Evolutionary conservation across 257 asterid species (phyloP), one percentile per base, ranked within the genome.

Genomic region (Solanum verrucosum): DNA sequence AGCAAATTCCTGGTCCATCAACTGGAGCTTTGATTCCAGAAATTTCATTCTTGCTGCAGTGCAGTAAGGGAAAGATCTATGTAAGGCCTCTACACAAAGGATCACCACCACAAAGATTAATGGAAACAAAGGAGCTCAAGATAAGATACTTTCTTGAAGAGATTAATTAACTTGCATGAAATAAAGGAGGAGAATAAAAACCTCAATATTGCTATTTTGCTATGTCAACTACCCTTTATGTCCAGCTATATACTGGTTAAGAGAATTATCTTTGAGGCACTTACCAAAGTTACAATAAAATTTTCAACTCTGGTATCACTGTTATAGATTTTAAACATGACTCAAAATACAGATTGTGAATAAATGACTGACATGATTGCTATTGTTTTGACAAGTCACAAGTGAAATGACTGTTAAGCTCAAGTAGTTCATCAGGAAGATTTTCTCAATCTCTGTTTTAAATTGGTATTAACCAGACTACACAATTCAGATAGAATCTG

Each of bases 11-110:
- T 88, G 95, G 90, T 93, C 98, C 89, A 93, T n/a, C 27, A 98
- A 90, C 87, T 93, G 96, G 88, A 97, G 95, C 89, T 94, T 96
- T 72, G 96, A 92, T 92, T 97, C 98, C 86, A 97, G 84, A 87
- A 88, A 94, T 90, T 93, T 94, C 93, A 90, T 91, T 84, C 93
- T 93, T 85, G 99, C 99, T 97, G 98, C 94, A 93, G 86, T 8
- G 18, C 70, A 81, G 42, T 46, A 81, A 34, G 20, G 29, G 9
- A 52, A 20, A 81, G 85, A 81, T 81, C 68, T 46, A 46, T 9
- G 15, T 16, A 81, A 81, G 85, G 29, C 85, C 85, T 81, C 70
- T 81, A 49, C 18, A 81, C 68, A 49, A 46, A 29, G 2, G 6
- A 29, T 29, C 37, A 49, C 33, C 70, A 29, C 42, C 70, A 10